A percentile compares a stretch with the other conserved stretches of the same genome.
Conservation (phyloP, 768 basidiomycete species). For the Mycena metata region DNA sequence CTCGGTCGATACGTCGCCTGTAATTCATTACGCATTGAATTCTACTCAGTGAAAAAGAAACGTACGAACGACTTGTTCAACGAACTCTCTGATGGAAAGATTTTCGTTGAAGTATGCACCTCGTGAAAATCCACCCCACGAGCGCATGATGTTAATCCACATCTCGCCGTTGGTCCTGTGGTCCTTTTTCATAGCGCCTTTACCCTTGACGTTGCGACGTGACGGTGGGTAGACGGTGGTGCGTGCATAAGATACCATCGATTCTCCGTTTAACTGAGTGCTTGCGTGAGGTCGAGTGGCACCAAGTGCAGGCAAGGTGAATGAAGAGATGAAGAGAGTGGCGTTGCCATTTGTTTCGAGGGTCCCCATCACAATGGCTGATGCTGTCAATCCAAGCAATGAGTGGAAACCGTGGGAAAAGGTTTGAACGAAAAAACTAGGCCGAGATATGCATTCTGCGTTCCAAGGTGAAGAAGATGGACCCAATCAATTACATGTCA, state of each 20-base stretch:
- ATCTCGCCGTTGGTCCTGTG: constrained; percentile 29
- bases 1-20: constrained; percentile 31
- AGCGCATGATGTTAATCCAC: constrained; percentile 32
- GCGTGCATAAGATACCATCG: constrained; percentile 2
- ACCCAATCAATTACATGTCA: too few species aligned
- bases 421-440: too few species aligned
- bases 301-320: too few species aligned
- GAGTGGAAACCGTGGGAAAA: too few species aligned
- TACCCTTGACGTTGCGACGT: constrained; percentile 20
- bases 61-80: constrained; percentile 24
- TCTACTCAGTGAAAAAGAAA: constrained; percentile 9
- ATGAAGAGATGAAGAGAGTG: too few species aligned
- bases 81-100: constrained; percentile 31
- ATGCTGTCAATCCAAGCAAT: too few species aligned
- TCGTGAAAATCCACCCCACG: constrained; percentile 23
- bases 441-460: too few species aligned
- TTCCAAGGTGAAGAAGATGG: too few species aligned
- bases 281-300: too few species aligned
- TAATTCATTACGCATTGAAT: neutral
- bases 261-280: too few species aligned
- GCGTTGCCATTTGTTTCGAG: too few species aligned
- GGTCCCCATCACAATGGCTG: too few species aligned
- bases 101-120: constrained; percentile 35
- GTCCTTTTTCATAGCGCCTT: constrained; percentile 31
- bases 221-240: constrained; percentile 22